These are phyloP conservation scores for Pichia manshurica DNA, from an alignment of 805 yeast species.

Conservation along the genomic window DNA sequence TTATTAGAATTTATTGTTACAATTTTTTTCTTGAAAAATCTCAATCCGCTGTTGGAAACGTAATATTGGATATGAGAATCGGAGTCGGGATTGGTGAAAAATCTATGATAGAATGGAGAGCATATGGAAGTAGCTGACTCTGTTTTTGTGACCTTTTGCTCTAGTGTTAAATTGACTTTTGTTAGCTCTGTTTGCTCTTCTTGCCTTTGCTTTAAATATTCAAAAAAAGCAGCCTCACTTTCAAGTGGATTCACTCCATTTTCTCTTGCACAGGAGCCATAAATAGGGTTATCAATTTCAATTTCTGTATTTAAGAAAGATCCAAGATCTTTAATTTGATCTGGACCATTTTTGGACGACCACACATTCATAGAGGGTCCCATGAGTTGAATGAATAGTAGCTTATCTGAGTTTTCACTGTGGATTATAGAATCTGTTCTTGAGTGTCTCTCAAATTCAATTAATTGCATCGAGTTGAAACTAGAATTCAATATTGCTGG, in stretches of 20 bases:
- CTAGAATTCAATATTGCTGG: constrained; percentile 38
- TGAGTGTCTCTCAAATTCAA: constrained; percentile 60
- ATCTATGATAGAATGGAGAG: constrained; percentile 63
- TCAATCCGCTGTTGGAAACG: constrained; percentile 56
- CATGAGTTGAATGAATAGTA: constrained; percentile 54
- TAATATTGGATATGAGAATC: constrained; percentile 78
- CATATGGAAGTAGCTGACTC: constrained; percentile 26
- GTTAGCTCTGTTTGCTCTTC: constrained; percentile 3
- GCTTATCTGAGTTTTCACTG: constrained; percentile 57
- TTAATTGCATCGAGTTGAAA: constrained; percentile 67
- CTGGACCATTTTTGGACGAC: constrained; percentile 51
- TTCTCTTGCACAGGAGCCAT: not conserved
- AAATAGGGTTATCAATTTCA: constrained; percentile 1
- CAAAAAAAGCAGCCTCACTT: constrained; percentile 18
- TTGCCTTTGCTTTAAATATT: constrained; percentile 21
- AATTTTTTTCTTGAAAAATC: constrained; percentile 44
- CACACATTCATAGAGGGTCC: constrained; percentile 69
- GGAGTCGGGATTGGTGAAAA: constrained; percentile 84
- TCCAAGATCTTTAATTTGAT: constrained; percentile 34
- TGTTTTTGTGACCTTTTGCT: not conserved
- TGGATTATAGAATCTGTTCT: constrained; percentile 52
- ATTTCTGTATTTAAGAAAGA: constrained; percentile 8
- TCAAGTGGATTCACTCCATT: constrained; percentile 3
- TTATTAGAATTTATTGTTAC: constrained; percentile 14
- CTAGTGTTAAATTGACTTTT: not conserved